phyloP scores from a whole-genome alignment of 441 rosid genomes.

The Geranium incanum region DNA sequence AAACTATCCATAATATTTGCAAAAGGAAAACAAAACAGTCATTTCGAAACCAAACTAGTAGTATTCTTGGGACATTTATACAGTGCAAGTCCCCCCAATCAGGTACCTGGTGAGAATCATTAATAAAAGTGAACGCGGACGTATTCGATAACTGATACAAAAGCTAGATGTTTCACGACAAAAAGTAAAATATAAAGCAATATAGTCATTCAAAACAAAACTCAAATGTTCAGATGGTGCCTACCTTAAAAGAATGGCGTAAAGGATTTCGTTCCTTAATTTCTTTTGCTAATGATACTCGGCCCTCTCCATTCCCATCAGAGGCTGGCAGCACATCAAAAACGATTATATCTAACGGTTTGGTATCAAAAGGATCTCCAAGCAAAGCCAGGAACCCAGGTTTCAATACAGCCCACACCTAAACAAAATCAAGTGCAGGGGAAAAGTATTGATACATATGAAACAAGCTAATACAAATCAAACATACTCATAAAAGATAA shows the following conservation, averaged over 20 bases:
- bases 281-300: constrained; percentile 73
- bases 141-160: neutral
- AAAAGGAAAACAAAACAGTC: neutral
- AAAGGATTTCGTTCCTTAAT: constrained; percentile 87
- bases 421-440: constrained; percentile 23
- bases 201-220: neutral
- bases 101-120: neutral
- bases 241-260: constrained; percentile 86
- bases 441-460: neutral
- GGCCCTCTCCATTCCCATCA: constrained; percentile 72
- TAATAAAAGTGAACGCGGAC: neutral
- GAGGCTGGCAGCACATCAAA: constrained; percentile 90
- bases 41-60: neutral
- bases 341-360: constrained; percentile 84
- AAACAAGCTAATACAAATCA: constrained; percentile 4
- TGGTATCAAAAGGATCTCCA: constrained; percentile 76
- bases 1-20: neutral
- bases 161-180: neutral
- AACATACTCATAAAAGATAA: neutral
- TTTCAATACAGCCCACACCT: constrained; percentile 99
- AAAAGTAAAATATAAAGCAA: neutral
- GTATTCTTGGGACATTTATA: neutral
- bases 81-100: neutral
- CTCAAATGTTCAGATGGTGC: constrained; percentile 15
- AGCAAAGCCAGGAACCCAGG: constrained; percentile 94